Evolutionary conservation across 306 rosid species (phyloP), one percentile per base, ranked within the genome.

Genomic region (Corylus heterophylla): DNA sequence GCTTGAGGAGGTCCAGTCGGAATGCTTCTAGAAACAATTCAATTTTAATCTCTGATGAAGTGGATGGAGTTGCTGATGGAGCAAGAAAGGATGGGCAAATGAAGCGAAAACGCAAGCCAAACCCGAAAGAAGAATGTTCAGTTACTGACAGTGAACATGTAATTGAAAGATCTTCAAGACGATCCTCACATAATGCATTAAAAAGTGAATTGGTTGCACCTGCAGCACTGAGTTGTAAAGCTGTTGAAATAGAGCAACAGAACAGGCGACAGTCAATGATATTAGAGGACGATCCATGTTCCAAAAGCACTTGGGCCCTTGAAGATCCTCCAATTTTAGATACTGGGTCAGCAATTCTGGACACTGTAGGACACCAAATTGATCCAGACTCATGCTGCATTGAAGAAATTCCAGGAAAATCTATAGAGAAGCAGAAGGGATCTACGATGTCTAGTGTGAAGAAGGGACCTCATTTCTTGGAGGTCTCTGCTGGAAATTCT

Each of bases 21-120:
- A 47, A 52, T 83, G 49, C 76, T 16, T 54, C 66, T 44, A 76
- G 69, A 59, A 61, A 78, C 6, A 44, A 56, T 56, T 29, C n/a
- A 29, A 4, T 12, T 6, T 64, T 70, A 37, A 42, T 37, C 35
- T 45, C 66, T 70, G 54, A 37, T 42, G 75, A 76, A 25, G 31
- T 51, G 54, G 73, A 58, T 51, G 68, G 61, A 45, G 22, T 18
- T 51, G 74, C 74, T 31, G 66, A 16, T 47, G 72, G 39, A 52
- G 37, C 66, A 29, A 70, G 49, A 68, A 67, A 47, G 31, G 78
- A 20, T 25, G 3, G 22, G 35, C 11, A 7, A 58, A 39, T 8
- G 48, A 68, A 74, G 68, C 48, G 42, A 66, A 12, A 37, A 5
- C 75, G 25, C 58, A 56, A 68, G 48, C 35, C 51, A 12, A 70